These are phyloP conservation scores for Aspergillus fischeri DNA, from an alignment of 2,329 filamentous ascomycete species.

Conservation along the genomic window DNA sequence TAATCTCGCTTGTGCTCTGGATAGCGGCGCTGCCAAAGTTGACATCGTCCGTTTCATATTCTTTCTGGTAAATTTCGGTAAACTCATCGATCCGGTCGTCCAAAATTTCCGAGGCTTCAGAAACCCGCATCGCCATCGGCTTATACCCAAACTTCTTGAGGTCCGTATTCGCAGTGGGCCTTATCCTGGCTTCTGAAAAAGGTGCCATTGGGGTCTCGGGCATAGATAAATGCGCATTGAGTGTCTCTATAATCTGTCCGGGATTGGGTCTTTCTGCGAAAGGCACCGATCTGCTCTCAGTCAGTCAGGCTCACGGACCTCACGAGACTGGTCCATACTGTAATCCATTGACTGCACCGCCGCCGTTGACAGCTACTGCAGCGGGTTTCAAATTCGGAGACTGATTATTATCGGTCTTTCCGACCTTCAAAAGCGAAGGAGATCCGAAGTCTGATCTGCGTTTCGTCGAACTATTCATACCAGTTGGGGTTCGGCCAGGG, in stretches of 20 bases:
- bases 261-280: conserved; percentile 76
- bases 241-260: conserved; percentile 75
- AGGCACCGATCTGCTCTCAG: conserved; percentile 47
- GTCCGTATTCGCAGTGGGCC: conserved; percentile 80
- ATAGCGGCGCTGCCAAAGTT: conserved; percentile 83
- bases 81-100: conserved; percentile 96
- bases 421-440: conserved; percentile 40
- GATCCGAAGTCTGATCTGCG: conserved; percentile 50
- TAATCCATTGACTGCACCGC: conserved; percentile 22
- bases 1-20: conserved; percentile 78
- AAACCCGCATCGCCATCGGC: conserved; percentile 89
- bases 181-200: conserved; percentile 72
- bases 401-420: conserved; percentile 44
- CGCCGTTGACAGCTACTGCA: conserved; percentile 31
- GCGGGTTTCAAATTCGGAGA: conserved; percentile 47
- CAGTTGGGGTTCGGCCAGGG: conserved; percentile 28
- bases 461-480: conserved; percentile 46
- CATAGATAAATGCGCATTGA: conserved; percentile 70
- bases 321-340: conserved; percentile 32
- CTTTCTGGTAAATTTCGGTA: conserved; percentile 64
- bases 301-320: conserved; percentile 7
- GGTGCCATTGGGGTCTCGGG: conserved; percentile 68
- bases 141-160: conserved; percentile 88
- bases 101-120: conserved; percentile 85
- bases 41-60: conserved; percentile 71